phyloP scores from a whole-genome alignment of 139 green algal species.

The Haematococcus sp. region DNA sequence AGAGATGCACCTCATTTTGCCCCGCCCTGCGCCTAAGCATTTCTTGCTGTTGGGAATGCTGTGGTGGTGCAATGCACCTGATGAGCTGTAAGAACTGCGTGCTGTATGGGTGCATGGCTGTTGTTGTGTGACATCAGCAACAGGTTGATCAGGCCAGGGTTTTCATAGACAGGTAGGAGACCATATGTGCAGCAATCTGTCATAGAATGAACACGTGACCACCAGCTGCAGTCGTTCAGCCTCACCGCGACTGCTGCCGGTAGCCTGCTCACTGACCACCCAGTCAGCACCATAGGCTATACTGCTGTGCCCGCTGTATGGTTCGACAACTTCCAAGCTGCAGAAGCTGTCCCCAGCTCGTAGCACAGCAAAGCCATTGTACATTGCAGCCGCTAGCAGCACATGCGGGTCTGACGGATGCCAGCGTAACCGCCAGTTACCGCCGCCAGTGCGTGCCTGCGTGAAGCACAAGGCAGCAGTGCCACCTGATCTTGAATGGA shows the following conservation, averaged over 20 bases:
- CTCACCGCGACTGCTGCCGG: background rate
- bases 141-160: too few relatives aligned
- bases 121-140: too few relatives aligned
- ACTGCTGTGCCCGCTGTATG: slow-evolving; percentile 53
- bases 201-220: slow-evolving; percentile 74
- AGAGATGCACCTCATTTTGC: too few relatives aligned
- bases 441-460: slow-evolving; percentile 68
- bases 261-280: slow-evolving; percentile 23
- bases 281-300: slow-evolving; percentile 75
- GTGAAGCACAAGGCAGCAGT: too few relatives aligned
- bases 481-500: too few relatives aligned
- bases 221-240: slow-evolving; percentile 25
- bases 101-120: too few relatives aligned
- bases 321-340: slow-evolving; percentile 26
- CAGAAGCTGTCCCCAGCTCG: background rate
- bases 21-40: too few relatives aligned
- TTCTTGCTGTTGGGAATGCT: too few relatives aligned
- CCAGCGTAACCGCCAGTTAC: slow-evolving; percentile 84
- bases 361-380: slow-evolving; percentile 72
- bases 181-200: slow-evolving; percentile 35
- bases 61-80: too few relatives aligned
- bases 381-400: slow-evolving; percentile 83
- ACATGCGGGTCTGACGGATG: slow-evolving; percentile 51
- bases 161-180: background rate
- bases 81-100: too few relatives aligned